Evolutionary conservation across 192 early-diverging fungal genomes (phyloP).

Genomic region (Chytriomyces sp.): DNA sequence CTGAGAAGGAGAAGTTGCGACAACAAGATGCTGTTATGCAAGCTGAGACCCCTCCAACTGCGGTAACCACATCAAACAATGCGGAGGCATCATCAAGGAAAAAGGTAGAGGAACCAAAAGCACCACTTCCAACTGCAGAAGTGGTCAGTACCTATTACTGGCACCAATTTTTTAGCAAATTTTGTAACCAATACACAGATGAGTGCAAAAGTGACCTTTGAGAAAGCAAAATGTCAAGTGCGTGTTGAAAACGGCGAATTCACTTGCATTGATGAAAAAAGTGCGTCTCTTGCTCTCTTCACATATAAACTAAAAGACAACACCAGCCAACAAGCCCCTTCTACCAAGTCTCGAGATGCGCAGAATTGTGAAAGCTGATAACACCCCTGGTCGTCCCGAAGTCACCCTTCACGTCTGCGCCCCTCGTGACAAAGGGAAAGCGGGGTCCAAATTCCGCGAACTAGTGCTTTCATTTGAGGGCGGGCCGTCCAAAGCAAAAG

Average conservation of each 20-base stretch:
- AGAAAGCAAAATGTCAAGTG: conserved; percentile 46
- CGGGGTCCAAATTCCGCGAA: conserved; percentile 52
- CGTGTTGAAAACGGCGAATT: conserved; percentile 40
- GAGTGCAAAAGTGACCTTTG: conserved; percentile 29
- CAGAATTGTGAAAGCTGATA: conserved; percentile 39
- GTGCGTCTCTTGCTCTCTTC: conserved; percentile 2
- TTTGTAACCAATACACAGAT: too few species aligned
- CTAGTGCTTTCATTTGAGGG: conserved; percentile 37
- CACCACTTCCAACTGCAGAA: conserved; percentile 10
- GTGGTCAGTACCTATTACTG: neutral
- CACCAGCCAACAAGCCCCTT: conserved; percentile 18
- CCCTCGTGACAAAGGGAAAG: conserved; percentile 38
- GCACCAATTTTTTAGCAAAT: too few species aligned
- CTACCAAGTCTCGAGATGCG: conserved; percentile 46
- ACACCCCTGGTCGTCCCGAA: conserved; percentile 17
- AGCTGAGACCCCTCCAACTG: neutral
- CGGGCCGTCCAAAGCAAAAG: conserved; percentile 21
- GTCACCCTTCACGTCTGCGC: conserved; percentile 42
- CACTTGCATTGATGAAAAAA: conserved; percentile 45
- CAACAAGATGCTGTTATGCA: conserved; percentile 1
- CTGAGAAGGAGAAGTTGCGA: conserved; percentile 31
- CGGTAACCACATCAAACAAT: neutral
- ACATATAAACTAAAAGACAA: neutral
- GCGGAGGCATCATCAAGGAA: conserved; percentile 4
- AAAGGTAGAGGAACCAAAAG: conserved; percentile 16